Evolutionary conservation across 1,139 yeast genomes (phyloP).

Genomic region (Petasospora rhodanensis): DNA sequence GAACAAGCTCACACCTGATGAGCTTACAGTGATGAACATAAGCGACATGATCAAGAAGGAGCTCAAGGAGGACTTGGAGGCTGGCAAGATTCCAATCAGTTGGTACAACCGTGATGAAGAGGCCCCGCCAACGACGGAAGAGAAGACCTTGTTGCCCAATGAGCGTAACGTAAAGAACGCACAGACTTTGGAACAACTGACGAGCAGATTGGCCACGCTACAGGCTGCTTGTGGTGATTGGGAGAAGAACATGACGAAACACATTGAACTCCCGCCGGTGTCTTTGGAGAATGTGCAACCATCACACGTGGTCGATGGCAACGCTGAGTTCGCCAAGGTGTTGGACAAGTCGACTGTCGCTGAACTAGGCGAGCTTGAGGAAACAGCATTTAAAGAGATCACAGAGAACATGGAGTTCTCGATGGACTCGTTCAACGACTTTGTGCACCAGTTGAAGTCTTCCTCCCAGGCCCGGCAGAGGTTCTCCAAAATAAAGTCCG

Average conservation of each 20-base stretch:
- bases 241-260: constrained; percentile 28
- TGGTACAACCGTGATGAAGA: constrained; percentile 53
- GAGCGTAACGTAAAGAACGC: constrained; percentile 51
- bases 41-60: constrained; percentile 68
- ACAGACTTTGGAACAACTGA: constrained; percentile 42
- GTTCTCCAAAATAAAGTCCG: constrained; percentile 21
- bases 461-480: constrained; percentile 17
- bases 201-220: constrained; percentile 40
- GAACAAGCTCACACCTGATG: constrained; percentile 28
- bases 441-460: constrained; percentile 19
- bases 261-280: constrained; percentile 12
- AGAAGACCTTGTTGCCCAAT: constrained; percentile 42
- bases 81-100: constrained; percentile 56
- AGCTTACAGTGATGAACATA: constrained; percentile 42
- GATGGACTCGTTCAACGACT: constrained; percentile 19
- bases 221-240: constrained; percentile 46
- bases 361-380: constrained; percentile 14
- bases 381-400: constrained; percentile 22
- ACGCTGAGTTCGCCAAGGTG: constrained; percentile 11
- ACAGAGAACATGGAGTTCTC: constrained; percentile 17
- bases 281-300: constrained; percentile 9
- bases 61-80: constrained; percentile 50
- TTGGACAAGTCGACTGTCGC: constrained; percentile 15
- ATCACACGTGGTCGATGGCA: constrained; percentile 1
- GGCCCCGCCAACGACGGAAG: too few relatives aligned